Conservation (phyloP, 805 yeast species). For the Komagataella ulmi region DNA sequence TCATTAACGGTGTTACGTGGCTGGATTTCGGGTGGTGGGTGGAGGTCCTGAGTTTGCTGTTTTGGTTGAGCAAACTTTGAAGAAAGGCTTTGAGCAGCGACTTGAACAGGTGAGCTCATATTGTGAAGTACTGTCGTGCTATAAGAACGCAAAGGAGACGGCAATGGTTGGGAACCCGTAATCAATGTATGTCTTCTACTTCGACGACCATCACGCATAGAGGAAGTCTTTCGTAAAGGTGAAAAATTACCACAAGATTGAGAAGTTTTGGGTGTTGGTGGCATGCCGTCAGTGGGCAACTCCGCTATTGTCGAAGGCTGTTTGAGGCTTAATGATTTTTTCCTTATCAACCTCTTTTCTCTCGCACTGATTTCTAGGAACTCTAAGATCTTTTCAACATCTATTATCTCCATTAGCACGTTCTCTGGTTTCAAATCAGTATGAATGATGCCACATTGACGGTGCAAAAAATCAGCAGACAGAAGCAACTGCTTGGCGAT, state of each 20-base stretch:
- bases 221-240: not conserved
- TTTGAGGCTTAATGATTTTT: conserved; percentile 1
- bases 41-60: not conserved
- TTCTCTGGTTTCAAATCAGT: conserved; percentile 74
- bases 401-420: conserved; percentile 37
- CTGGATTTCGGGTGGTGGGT: not conserved
- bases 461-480: conserved; percentile 45
- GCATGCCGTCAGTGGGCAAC: not conserved
- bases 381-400: conserved; percentile 36
- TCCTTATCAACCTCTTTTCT: conserved; percentile 12
- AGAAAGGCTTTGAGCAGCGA: not conserved
- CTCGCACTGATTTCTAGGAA: conserved; percentile 25
- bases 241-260: not conserved
- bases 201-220: conserved; percentile 22
- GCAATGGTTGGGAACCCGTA: conserved; percentile 87
- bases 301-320: not conserved
- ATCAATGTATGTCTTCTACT: conserved; percentile 65
- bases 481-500: conserved; percentile 42
- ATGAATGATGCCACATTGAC: conserved; percentile 55
- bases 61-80: not conserved
- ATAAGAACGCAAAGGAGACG: conserved; percentile 65
- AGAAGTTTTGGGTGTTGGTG: not conserved
- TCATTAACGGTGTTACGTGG: not conserved
- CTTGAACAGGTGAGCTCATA: not conserved
- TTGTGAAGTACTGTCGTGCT: conserved; percentile 13